phyloP scores from a whole-genome alignment of 495 filamentous ascomycete species.

The Tuber umbilicatum region DNA sequence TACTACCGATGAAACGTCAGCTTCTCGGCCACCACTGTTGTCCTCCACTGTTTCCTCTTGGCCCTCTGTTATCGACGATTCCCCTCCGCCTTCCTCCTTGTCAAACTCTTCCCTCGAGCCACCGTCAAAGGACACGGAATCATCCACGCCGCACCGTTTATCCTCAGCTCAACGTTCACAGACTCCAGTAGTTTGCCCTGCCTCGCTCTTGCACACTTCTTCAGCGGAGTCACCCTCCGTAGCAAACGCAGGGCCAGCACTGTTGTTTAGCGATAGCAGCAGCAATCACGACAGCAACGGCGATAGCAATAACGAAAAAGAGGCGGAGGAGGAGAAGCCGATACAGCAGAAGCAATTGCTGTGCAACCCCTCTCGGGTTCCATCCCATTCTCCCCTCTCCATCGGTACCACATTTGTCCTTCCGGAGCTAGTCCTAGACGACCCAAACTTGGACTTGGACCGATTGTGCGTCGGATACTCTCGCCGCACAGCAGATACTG shows the following conservation, averaged over 20 bases:
- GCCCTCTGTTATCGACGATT: conserved; percentile 1
- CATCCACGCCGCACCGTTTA: neutral
- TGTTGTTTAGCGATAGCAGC: neutral
- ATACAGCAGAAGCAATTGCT: neutral
- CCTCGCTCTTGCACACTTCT: neutral
- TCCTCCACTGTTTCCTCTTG: neutral
- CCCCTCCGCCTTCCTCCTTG: neutral
- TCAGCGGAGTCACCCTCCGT: neutral
- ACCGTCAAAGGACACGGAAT: neutral
- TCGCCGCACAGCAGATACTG: neutral
- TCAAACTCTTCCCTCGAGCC: conserved; percentile 3
- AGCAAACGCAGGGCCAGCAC: neutral
- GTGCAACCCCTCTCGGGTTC: neutral
- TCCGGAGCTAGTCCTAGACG: neutral
- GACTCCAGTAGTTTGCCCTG: neutral
- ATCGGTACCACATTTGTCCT: neutral
- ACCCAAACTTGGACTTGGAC: neutral
- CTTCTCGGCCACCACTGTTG: conserved; percentile 1
- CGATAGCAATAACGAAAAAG: neutral
- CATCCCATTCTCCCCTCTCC: neutral
- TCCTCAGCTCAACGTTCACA: neutral
- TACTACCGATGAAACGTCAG: neutral
- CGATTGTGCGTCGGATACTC: neutral
- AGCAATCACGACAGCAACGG: neutral
- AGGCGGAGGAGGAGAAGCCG: neutral